Percentiles rank a stretch among this genome's conserved stretches.
Conservation (phyloP, 306 rosid genomes). For the Fagus sylvatica region DNA sequence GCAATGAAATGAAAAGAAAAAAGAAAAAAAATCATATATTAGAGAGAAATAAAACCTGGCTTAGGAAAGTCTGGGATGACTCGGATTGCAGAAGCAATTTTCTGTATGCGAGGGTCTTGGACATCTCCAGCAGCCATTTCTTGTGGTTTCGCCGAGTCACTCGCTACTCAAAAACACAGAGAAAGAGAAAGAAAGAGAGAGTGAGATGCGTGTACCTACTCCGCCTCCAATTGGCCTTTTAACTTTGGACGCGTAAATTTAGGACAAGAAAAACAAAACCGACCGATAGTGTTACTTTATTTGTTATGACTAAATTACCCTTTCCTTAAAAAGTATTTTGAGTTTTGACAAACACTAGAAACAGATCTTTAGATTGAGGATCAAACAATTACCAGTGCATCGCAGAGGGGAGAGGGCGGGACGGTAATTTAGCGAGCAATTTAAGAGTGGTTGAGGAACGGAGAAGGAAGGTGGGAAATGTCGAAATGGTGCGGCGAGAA, state of each 20-base stretch:
- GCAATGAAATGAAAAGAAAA: not conserved
- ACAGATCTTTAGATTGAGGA: not conserved
- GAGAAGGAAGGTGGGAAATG: conserved; percentile 1
- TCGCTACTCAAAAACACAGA: conserved; percentile 29
- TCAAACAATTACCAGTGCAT: conserved; percentile 29
- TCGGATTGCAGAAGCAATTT: conserved; percentile 76
- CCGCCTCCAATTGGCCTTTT: conserved; percentile 1
- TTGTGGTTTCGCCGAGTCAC: conserved; percentile 28
- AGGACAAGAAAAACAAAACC: not conserved
- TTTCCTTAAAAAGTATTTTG: not conserved
- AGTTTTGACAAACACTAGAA: not conserved
- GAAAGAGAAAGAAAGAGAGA: not conserved
- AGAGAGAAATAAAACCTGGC: conserved; percentile 52
- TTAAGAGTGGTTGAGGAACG: not conserved
- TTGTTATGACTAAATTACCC: conserved; percentile 35
- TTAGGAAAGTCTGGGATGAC: conserved; percentile 93
- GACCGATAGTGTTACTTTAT: not conserved
- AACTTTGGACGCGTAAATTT: not conserved
- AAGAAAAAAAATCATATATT: not conserved
- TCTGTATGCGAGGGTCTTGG: conserved; percentile 61
- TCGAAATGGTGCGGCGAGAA: conserved; percentile 26
- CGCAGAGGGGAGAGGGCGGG: conserved; percentile 25
- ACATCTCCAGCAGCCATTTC: conserved; percentile 63
- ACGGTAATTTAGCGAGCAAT: conserved; percentile 19
- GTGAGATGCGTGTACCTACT: not conserved